These are phyloP conservation scores for Suhomyces kunorum DNA, from an alignment of 1,139 yeast genomes.

Conservation along the genomic window DNA sequence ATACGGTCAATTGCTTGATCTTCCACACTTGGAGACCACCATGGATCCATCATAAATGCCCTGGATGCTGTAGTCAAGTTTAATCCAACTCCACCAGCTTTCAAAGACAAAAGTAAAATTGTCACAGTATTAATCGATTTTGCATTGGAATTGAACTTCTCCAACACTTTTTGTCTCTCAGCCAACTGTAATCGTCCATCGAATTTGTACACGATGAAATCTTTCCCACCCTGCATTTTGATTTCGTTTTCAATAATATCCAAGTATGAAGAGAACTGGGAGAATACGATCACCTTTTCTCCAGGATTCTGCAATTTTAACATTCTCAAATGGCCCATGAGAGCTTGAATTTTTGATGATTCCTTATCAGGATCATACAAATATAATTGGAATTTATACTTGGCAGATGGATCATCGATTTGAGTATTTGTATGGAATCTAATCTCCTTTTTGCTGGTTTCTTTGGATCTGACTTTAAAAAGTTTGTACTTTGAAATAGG, in stretches of 20 bases:
- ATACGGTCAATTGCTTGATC: conserved; percentile 94
- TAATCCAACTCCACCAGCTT: conserved; percentile 96
- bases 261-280: conserved; percentile 84
- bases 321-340: conserved; percentile 57
- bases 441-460: conserved; percentile 34
- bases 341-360: conserved; percentile 76
- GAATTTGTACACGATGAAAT: conserved; percentile 60
- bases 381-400: conserved; percentile 36
- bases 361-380: conserved; percentile 52
- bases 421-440: conserved; percentile 32
- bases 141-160: conserved; percentile 47
- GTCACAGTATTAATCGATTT: conserved; percentile 39
- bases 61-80: conserved; percentile 83
- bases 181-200: conserved; percentile 78
- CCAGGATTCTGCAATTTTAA: conserved; percentile 57
- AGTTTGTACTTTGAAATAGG: conserved; percentile 45
- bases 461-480: conserved; percentile 38
- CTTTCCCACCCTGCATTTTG: conserved; percentile 38
- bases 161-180: conserved; percentile 64
- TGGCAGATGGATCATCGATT: conserved; percentile 22
- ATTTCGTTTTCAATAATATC: conserved; percentile 74
- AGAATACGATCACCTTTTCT: conserved; percentile 82
- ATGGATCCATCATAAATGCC: conserved; percentile 95
- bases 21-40: conserved; percentile 97
- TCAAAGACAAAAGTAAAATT: conserved; percentile 71